Base-by-base conservation (phyloP, 2,329 filamentous ascomycete genomes). In the Neonectria ditissima region DNA sequence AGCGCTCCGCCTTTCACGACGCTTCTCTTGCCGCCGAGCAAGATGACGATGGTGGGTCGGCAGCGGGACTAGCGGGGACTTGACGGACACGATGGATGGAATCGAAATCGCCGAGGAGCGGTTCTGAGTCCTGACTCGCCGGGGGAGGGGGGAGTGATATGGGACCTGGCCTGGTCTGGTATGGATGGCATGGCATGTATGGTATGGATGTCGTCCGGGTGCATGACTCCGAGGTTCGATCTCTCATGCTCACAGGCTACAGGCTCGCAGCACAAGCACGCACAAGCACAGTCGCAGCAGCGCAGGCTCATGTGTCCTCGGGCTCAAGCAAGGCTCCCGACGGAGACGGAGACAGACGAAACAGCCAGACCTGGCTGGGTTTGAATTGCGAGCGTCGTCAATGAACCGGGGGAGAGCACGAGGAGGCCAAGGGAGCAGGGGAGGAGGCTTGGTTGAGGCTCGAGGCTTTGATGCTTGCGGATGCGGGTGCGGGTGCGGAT, bases 21-120 rank as follows among this genome's bases (percentile, higher is more conserved):
- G 72, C 72, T 70, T 66, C 71, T 75, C 68, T 79, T 79, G 73
- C 77, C 78, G 78, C 78, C 76, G 73, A 70, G 66, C 54, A 68
- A 54, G 48, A 68, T 63, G 60, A 47, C 55, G 65, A 63, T 65
- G 58, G 67, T 60, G 66, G 66, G 66, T 68, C 67, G 59, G 65
- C 59, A 65, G 58, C 66, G 63, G 63, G 44, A 62, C 68, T 67
- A 59, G 62, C 61, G 61, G 69, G 63, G 50, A 37, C 55, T 18
- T 37, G 22, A 62, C 50, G 55, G 61, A 47, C 37, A 45, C 20
- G n/a, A 48, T 52, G 30, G 57, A 55, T 20, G 24, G 24, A 56
- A 41, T 32, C 53, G 41, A 56, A 56, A 48, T 56, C 53, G 59
- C 32, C 55, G 51, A 53, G 59, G 48, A 37, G 18, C 32, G 37